Base-by-base conservation (phyloP, 768 basidiomycete species). In the Hypholoma sublateritium region DNA sequence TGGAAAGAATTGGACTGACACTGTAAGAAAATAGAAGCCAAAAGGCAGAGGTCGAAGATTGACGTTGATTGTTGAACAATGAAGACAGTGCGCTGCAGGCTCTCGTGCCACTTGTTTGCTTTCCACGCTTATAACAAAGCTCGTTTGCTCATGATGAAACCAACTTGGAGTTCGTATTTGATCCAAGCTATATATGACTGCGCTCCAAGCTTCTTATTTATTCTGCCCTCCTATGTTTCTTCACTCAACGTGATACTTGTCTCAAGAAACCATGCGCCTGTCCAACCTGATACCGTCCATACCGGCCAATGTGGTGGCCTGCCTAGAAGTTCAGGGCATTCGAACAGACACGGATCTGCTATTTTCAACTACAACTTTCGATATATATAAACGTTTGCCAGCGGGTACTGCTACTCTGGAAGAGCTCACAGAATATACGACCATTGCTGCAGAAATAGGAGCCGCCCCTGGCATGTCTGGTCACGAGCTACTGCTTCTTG, bases 271-370 rank as follows among this genome's bases (percentile, higher is more conserved):
- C 25, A 82, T 82, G 80, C 74, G 77, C 19, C 73, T 82, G 35
- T 64, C 70, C 35, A 62, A 71, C 49, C 62, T 73, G 39, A 63
- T 76, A 32, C 71, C 77, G 19, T 57, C 65, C 19, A 65, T 87
- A 36, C 73, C 83, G 36, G 57, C 65, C 13, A 68, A 77, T 17
- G 60, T 87, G 22, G 74, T 84, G n/a, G 61, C 71, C 28, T 66
- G 68, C 36, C 74, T 89, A 24, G 79, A 82, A 55, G 58, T 65
- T 21, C 72, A 71, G 61, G 81, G 79, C 11, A 80, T 88, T 47
- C 76, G 69, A 61, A 85, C 86, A 5, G 85, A 84, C 49, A 61
- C 71, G 5, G 86, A 89, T 59, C 71, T 89, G 32, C 63, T 89
- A 4, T 84, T 86, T 59, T 75, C 73, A 24, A 70, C 71, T 8